Conservation (phyloP, 2,329 filamentous ascomycete genomes). For the Penicillium freii region DNA sequence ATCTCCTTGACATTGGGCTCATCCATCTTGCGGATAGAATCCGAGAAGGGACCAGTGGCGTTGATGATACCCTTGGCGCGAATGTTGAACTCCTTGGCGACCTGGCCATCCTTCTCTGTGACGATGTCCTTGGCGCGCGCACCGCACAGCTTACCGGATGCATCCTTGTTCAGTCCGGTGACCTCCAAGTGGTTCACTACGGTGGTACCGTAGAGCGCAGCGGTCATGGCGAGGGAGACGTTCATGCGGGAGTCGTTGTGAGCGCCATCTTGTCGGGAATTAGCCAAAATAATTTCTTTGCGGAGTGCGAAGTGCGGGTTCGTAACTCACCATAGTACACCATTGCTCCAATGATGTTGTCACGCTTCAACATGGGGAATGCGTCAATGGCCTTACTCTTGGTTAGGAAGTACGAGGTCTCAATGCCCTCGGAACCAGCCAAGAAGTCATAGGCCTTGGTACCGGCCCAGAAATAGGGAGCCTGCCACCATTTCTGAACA, state of each 20-base stretch:
- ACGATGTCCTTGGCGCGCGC: slow-evolving; percentile 71
- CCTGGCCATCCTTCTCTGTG: slow-evolving; percentile 62
- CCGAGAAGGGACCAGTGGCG: slow-evolving; percentile 83
- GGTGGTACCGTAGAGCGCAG: slow-evolving; percentile 80
- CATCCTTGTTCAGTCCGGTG: slow-evolving; percentile 71
- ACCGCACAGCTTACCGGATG: slow-evolving; percentile 68
- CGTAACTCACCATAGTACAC: slow-evolving; percentile 70
- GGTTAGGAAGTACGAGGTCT: slow-evolving; percentile 84
- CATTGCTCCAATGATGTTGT: slow-evolving; percentile 73
- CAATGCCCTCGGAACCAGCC: slow-evolving; percentile 81
- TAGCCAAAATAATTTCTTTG: neutral
- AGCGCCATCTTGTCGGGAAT: slow-evolving; percentile 62
- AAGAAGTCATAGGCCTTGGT: slow-evolving; percentile 82
- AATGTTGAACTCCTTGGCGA: slow-evolving; percentile 64
- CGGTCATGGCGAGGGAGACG: slow-evolving; percentile 81
- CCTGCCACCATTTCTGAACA: slow-evolving; percentile 79
- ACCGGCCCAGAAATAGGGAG: slow-evolving; percentile 68
- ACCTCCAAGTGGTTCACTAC: slow-evolving; percentile 83
- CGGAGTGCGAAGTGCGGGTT: neutral
- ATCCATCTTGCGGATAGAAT: slow-evolving; percentile 82
- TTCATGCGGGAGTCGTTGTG: slow-evolving; percentile 95
- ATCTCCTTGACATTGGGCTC: slow-evolving; percentile 70
- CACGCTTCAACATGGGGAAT: slow-evolving; percentile 83
- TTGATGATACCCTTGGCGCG: slow-evolving; percentile 81
- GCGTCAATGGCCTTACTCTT: slow-evolving; percentile 82